Base-by-base conservation (phyloP, 2,329 filamentous ascomycete genomes). In the Curvularia verruculosa region DNA sequence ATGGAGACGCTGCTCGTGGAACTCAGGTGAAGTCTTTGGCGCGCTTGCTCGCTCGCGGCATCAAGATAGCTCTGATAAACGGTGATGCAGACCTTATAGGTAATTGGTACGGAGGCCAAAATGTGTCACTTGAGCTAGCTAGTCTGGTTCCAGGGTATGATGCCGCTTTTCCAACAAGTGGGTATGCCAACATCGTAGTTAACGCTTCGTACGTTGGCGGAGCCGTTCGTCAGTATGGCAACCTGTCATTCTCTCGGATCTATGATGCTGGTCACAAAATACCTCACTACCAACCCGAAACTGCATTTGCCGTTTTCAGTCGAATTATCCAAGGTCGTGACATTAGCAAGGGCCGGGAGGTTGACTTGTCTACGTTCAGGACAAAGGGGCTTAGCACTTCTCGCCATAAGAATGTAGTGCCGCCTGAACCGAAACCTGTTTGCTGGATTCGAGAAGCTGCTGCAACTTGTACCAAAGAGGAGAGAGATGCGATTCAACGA, bases 81-180 rank as follows among this genome's bases (percentile, higher is more conserved):
- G 85, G 85, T 12, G 85, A 88, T 63, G 82, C 83, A 54, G 84
- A 79, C 70, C 83, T 80, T 73, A 80, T 80, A 61, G 82, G 81
- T 73, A 85, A 85, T 64, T 85, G 88, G 85, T 78, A 88, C 61
- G 91, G 91, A 26, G 91, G 89, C n/a, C 83, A 94, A 75, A 87
- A 87, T 4, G 82, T 90, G 36, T 89, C 88, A 10, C 79, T 74
- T 4, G 81, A 82, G n/a, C 75, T 91, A 0, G 78, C 81, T 21
- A 73, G 79, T 23, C 57, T 63, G 2, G 48, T 67, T 15, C 59
- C 69, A 2, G 49, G 52, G 21, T 87, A 89, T 62, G 75, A 78
- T 1, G 73, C 75, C 2, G 75, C 76, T 28, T 94, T 93, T 69
- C 76, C 82, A 1, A 74, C 78, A 0, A 86, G 90, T 1, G 90